phyloP scores from a whole-genome alignment of 495 filamentous ascomycete species.

The Talaromyces proteolyticus region DNA sequence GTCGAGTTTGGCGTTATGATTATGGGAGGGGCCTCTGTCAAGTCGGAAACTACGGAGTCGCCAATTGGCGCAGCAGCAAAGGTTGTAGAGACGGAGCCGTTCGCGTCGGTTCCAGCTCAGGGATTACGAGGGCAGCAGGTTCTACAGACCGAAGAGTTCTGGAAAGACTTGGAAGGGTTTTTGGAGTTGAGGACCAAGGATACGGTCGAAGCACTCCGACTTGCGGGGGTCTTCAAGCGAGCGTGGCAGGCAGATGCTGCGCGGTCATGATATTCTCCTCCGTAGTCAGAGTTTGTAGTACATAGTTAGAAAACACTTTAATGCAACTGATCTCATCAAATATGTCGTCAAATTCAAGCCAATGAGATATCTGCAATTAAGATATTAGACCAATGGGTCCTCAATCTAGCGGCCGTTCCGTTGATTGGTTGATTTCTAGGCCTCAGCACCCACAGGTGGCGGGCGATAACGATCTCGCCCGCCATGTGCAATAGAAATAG shows the following conservation, averaged over 20 bases:
- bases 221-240: slow-evolving; percentile 59
- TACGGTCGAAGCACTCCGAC: slow-evolving; percentile 56
- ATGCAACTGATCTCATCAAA: neutral
- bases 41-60: slow-evolving; percentile 17
- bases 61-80: slow-evolving; percentile 23
- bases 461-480: too few relatives aligned
- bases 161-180: slow-evolving; percentile 79
- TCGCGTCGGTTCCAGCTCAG: slow-evolving; percentile 38
- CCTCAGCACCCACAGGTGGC: too few relatives aligned
- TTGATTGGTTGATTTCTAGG: too few relatives aligned
- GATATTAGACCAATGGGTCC: too few relatives aligned
- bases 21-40: slow-evolving; percentile 56
- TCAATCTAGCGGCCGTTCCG: too few relatives aligned
- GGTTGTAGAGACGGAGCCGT: slow-evolving; percentile 19
- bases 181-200: slow-evolving; percentile 73
- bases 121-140: slow-evolving; percentile 52
- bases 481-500: too few relatives aligned
- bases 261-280: neutral
- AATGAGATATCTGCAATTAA: too few relatives aligned
- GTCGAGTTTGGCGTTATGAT: slow-evolving; percentile 83
- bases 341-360: too few relatives aligned
- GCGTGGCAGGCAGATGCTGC: slow-evolving; percentile 49
- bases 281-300: neutral
- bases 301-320: neutral
- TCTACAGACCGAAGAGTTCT: slow-evolving; percentile 71